Conservation (phyloP, 2,329 filamentous ascomycete species). For the Meredithiella fracta region DNA sequence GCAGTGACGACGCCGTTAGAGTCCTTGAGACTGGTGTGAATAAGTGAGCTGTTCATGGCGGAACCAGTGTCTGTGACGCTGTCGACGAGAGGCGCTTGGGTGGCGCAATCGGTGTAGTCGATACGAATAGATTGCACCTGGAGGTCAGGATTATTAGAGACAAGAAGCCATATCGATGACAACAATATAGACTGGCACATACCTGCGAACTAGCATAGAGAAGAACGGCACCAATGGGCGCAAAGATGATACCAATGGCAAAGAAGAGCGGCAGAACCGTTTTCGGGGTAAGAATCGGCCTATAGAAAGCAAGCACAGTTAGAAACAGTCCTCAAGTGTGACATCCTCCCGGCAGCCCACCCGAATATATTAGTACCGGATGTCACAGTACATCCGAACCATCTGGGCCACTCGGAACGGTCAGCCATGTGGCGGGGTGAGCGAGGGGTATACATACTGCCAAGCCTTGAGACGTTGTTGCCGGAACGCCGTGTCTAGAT, state of each 20-base stretch:
- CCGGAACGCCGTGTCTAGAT: conserved; percentile 78
- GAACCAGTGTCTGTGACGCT: conserved; percentile 22
- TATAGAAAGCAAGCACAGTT: conserved; percentile 22
- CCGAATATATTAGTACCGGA: background rate
- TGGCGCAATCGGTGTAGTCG: conserved; percentile 70
- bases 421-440: background rate
- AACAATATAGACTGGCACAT: conserved; percentile 17
- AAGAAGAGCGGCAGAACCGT: conserved; percentile 88
- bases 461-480: conserved; percentile 96
- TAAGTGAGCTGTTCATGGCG: conserved; percentile 38
- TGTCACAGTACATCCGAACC: background rate
- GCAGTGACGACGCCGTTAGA: conserved; percentile 23
- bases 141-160: conserved; percentile 1
- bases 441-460: conserved; percentile 53
- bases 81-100: conserved; percentile 31
- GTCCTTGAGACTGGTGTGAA: conserved; percentile 57
- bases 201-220: conserved; percentile 74
- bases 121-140: conserved; percentile 82
- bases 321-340: conserved; percentile 26
- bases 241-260: conserved; percentile 76
- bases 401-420: background rate
- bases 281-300: conserved; percentile 88
- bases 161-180: background rate
- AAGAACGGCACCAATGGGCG: conserved; percentile 74
- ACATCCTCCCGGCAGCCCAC: too few relatives aligned